Evolutionary conservation across 371 early-diverging fungal genomes (phyloP).

Genomic region (Coemansia linderi): DNA sequence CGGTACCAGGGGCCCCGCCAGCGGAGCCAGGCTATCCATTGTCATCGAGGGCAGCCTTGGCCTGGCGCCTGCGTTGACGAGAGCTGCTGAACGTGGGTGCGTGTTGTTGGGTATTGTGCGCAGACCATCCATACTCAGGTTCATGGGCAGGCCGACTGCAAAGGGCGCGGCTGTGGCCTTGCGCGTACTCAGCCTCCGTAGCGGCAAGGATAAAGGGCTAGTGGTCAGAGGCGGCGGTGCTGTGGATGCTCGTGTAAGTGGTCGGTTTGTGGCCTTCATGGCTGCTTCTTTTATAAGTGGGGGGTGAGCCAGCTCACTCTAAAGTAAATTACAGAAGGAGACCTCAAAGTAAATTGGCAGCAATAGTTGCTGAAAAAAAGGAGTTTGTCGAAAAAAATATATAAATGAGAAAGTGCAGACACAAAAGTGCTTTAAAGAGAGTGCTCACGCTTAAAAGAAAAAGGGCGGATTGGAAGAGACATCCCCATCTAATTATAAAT

Average conservation of each 20-base stretch:
- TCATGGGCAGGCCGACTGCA: conserved; percentile 2
- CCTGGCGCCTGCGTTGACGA: not conserved
- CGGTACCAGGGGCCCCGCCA: not conserved
- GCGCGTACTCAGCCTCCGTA: conserved; percentile 20
- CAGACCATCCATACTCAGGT: conserved; percentile 13
- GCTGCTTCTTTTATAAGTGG: not conserved
- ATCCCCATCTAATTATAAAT: too few species aligned
- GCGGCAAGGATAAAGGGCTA: conserved; percentile 15
- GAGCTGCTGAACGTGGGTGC: not conserved
- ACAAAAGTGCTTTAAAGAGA: too few species aligned
- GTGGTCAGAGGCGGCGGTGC: conserved; percentile 14
- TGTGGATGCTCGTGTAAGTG: conserved; percentile 23
- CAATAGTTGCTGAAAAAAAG: too few species aligned
- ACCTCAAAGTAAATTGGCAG: too few species aligned
- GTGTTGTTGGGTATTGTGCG: conserved; percentile 9
- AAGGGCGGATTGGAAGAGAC: too few species aligned
- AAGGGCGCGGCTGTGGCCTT: conserved; percentile 10
- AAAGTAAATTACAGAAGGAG: not conserved
- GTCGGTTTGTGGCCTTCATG: conserved; percentile 20
- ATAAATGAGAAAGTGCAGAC: too few species aligned
- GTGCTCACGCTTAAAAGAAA: too few species aligned
- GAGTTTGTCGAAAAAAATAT: too few species aligned
- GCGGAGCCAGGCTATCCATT: not conserved
- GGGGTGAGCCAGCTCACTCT: not conserved
- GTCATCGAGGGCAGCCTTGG: not conserved